A percentile compares a stretch with the other conserved stretches of the same genome.
These are phyloP conservation scores for Colletotrichum shisoi DNA, from an alignment of 2,329 filamentous ascomycete species.

Conservation along the genomic window DNA sequence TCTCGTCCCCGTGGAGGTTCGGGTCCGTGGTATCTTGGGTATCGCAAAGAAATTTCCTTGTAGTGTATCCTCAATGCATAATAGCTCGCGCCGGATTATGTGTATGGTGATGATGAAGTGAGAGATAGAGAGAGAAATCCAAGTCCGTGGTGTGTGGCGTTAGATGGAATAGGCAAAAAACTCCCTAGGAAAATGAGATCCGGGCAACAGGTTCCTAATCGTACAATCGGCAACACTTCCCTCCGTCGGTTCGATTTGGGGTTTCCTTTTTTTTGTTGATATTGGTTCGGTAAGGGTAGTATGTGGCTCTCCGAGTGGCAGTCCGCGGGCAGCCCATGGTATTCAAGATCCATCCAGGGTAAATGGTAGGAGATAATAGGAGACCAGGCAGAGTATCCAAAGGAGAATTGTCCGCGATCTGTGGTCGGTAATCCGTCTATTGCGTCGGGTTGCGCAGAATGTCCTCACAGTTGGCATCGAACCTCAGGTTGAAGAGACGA, in stretches of 20 bases:
- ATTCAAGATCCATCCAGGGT: background rate
- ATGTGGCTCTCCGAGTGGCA: constrained; percentile 20
- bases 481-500: constrained; percentile 88
- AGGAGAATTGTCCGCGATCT: background rate
- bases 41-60: constrained; percentile 40
- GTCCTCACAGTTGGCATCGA: constrained; percentile 94
- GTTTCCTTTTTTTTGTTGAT: constrained; percentile 24
- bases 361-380: constrained; percentile 24
- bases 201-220: constrained; percentile 38
- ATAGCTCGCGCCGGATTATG: constrained; percentile 40
- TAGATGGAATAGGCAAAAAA: constrained; percentile 33
- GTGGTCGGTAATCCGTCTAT: constrained; percentile 48
- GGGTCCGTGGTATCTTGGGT: constrained; percentile 38
- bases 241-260: constrained; percentile 34
- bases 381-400: constrained; percentile 37
- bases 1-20: constrained; percentile 25
- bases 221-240: constrained; percentile 37
- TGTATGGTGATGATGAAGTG: constrained; percentile 34
- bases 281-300: background rate
- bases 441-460: constrained; percentile 72
- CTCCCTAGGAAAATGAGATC: constrained; percentile 30
- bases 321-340: constrained; percentile 25
- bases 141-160: constrained; percentile 22
- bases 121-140: constrained; percentile 30
- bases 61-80: constrained; percentile 37